phyloP scores from a whole-genome alignment of 352 stramenopile genomes.

The Phytophthora fragariaefolia region DNA sequence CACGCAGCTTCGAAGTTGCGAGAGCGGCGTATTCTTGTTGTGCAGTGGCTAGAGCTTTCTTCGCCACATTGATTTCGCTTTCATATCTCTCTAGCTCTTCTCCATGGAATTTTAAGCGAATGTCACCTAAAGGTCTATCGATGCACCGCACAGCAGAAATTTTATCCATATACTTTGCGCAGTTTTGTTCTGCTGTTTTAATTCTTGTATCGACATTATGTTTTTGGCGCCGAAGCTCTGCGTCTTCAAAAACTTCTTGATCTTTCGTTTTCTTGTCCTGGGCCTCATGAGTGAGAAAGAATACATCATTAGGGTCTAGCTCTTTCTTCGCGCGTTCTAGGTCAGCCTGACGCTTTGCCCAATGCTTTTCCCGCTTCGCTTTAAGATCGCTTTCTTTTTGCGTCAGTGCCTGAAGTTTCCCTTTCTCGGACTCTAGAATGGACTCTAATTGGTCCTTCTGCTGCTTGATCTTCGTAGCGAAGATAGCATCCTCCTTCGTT shows the following conservation, averaged over 20 bases:
- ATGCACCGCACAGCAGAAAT: slow-evolving; percentile 48
- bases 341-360: slow-evolving; percentile 65
- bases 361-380: slow-evolving; percentile 65
- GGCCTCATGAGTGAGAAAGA: slow-evolving; percentile 70
- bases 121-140: slow-evolving; percentile 58
- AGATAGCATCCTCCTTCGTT: slow-evolving; percentile 54
- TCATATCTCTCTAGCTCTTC: slow-evolving; percentile 57
- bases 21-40: slow-evolving; percentile 78
- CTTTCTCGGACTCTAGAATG: slow-evolving; percentile 46
- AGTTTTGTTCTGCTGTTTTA: slow-evolving; percentile 49
- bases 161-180: slow-evolving; percentile 36
- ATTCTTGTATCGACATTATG: slow-evolving; percentile 53
- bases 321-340: slow-evolving; percentile 75
- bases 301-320: slow-evolving; percentile 80
- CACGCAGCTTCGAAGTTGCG: slow-evolving; percentile 52
- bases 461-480: slow-evolving; percentile 58
- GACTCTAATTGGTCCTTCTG: slow-evolving; percentile 46
- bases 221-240: slow-evolving; percentile 53
- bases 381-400: slow-evolving; percentile 57
- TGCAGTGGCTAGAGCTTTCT: slow-evolving; percentile 48
- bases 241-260: slow-evolving; percentile 63
- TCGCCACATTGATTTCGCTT: slow-evolving; percentile 52
- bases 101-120: slow-evolving; percentile 67
- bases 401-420: slow-evolving; percentile 60
- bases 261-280: slow-evolving; percentile 66